phyloP scores from a whole-genome alignment of 2,329 filamentous ascomycete genomes.

The Lachnellula subtilissima region DNA sequence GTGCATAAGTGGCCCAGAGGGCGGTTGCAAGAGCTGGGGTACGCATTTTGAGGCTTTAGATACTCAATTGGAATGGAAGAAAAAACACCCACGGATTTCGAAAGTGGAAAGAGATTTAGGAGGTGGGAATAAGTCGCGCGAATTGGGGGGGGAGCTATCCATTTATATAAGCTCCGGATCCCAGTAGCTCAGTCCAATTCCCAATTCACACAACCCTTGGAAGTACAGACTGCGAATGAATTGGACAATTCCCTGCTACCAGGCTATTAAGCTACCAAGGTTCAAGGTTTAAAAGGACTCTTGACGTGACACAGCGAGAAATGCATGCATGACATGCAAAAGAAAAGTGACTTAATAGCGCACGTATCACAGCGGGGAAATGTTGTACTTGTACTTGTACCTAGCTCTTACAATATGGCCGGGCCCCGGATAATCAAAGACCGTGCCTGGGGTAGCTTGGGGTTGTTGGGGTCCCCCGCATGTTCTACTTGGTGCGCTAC shows the following conservation, averaged over 20 bases:
- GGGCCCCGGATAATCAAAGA: background rate
- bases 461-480: background rate
- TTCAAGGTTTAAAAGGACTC: background rate
- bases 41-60: constrained; percentile 15
- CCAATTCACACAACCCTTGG: background rate
- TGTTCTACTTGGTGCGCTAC: background rate
- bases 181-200: background rate
- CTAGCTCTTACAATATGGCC: background rate
- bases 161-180: constrained; percentile 11
- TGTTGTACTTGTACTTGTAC: constrained; percentile 2
- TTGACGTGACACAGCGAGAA: constrained; percentile 1
- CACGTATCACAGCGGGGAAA: background rate
- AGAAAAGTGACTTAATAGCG: background rate
- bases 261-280: background rate
- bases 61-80: constrained; percentile 1
- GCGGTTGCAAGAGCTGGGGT: constrained; percentile 10
- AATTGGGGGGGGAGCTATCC: constrained; percentile 13
- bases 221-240: background rate
- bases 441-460: background rate
- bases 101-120: constrained; percentile 1
- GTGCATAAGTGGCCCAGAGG: constrained; percentile 7
- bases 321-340: background rate
- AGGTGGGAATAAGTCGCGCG: background rate
- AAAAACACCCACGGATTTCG: background rate
- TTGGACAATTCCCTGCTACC: background rate